Percentiles rank a stretch among this genome's conserved stretches.
Evolutionary conservation across 805 yeast species (phyloP).

Genomic region (Candida lessepsii): DNA sequence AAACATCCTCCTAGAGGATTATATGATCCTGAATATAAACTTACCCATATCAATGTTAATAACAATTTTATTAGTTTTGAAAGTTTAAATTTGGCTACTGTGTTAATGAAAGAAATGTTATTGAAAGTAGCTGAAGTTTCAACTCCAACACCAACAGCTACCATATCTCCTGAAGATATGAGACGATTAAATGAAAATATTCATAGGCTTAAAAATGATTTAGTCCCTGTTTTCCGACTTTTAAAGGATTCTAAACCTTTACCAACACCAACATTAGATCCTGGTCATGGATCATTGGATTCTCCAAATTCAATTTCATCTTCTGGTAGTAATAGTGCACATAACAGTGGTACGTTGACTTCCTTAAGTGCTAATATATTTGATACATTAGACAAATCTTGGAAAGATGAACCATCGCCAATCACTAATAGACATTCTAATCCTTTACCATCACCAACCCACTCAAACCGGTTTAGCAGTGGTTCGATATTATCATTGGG

Average conservation of each 20-base stretch:
- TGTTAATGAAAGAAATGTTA: constrained; percentile 37
- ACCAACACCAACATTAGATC: constrained; percentile 59
- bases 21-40: constrained; percentile 27
- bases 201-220: constrained; percentile 57
- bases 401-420: constrained; percentile 11
- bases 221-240: constrained; percentile 60
- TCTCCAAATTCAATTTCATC: constrained; percentile 28
- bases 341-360: constrained; percentile 13
- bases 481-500: constrained; percentile 41
- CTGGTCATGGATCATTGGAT: constrained; percentile 29
- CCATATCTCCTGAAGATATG: constrained; percentile 28
- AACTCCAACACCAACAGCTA: constrained; percentile 13
- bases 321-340: constrained; percentile 14
- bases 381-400: constrained; percentile 2
- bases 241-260: constrained; percentile 66
- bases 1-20: constrained; percentile 23
- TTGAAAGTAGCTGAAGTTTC: constrained; percentile 19
- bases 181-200: constrained; percentile 53
- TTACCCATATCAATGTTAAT: constrained; percentile 34
- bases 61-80: constrained; percentile 37
- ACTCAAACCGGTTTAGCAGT: constrained; percentile 35
- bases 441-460: constrained; percentile 24
- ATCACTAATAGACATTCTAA: constrained; percentile 14
- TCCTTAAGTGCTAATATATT: constrained; percentile 3
- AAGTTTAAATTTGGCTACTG: constrained; percentile 34